phyloP scores from a whole-genome alignment of 345 rosid species.

The Moringa oleifera region DNA sequence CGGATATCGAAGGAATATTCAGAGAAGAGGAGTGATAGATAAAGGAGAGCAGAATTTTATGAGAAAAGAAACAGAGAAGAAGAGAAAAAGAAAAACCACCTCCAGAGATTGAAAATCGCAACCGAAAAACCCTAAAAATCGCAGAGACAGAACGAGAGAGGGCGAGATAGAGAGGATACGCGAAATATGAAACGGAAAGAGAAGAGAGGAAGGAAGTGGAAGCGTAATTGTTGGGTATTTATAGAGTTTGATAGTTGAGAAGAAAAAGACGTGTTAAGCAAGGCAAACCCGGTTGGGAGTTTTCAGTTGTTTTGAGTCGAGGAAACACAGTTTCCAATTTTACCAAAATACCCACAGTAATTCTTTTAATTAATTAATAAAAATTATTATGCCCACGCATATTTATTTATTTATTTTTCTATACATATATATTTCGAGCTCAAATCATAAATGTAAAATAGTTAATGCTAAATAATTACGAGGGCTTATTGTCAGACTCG shows the following conservation, averaged over 20 bases:
- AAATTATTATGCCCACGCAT: background rate
- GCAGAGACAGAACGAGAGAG: constrained; percentile 8
- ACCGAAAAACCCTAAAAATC: constrained; percentile 22
- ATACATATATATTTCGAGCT: background rate
- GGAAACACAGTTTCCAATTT: constrained; percentile 20
- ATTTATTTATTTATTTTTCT: background rate
- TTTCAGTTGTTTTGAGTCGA: too few relatives aligned
- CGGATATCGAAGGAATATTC: too few relatives aligned
- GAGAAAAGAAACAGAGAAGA: too few relatives aligned
- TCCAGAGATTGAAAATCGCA: background rate
- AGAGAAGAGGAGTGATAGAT: too few relatives aligned
- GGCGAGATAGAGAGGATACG: too few relatives aligned
- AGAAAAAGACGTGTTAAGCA: constrained; percentile 56
- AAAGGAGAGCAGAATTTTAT: too few relatives aligned
- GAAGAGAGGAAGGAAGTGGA: constrained; percentile 17
- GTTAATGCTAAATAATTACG: too few relatives aligned
- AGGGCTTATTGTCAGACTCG: background rate
- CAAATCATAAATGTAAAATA: background rate
- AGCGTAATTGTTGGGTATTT: constrained; percentile 38
- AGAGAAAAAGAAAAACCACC: background rate
- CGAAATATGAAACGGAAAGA: constrained; percentile 3
- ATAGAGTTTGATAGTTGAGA: constrained; percentile 39
- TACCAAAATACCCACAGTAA: constrained; percentile 5
- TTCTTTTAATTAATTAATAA: background rate
- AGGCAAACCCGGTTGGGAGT: constrained; percentile 38